Base-by-base conservation (phyloP, 2,329 filamentous ascomycete genomes). In the Aspergillus sp. region DNA sequence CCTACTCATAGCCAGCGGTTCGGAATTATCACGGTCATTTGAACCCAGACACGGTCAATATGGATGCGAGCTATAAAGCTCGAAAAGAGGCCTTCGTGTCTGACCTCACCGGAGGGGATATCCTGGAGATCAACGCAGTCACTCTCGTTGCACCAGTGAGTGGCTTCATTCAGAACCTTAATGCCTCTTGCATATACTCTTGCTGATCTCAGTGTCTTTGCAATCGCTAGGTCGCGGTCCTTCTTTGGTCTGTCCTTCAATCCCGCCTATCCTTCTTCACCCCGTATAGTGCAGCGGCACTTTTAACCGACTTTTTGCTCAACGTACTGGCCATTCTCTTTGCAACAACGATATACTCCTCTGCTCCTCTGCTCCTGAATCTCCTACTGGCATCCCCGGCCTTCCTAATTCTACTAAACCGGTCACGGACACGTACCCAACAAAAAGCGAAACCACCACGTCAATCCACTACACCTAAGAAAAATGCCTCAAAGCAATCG, bases 81-180 rank as follows among this genome's bases (percentile, higher is more conserved):
- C 77, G 86, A 55, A 98, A 98, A 73, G 90, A 95, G 74, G 89
- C 89, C 62, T 95, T 95, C 66, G 93, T 98, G 60, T 95, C 91
- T 43, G 88, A 90, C 65, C 81, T 95, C 28, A 83, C 85, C 6
- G 93, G 93, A 33, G 89, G 93, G 46, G 78, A 82, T 29, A 83
- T 95, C 48, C 72, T 77, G 54, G 93, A 98, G 65, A 90, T 98
- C 71, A 91, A 90, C 65, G 78, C 81, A 57, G 87, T 97, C 55
- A 89, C 88, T 38, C 78, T 87, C 39, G 85, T 95, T 51, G 88
- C 89, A 61, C 84, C 90, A 61, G 93, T 96, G 79, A 61, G 80
- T 50, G 27, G 13, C 28, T 30, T 44, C n/a, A 19, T 42, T 19
- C 27, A 34, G 12, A 10, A 32, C 8, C 26, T 6, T 32, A 9